Percentiles rank a stretch among this genome's conserved stretches.
Evolutionary conservation across 768 basidiomycete genomes (phyloP).

Genomic region (Lactarius pseudohatsudake): DNA sequence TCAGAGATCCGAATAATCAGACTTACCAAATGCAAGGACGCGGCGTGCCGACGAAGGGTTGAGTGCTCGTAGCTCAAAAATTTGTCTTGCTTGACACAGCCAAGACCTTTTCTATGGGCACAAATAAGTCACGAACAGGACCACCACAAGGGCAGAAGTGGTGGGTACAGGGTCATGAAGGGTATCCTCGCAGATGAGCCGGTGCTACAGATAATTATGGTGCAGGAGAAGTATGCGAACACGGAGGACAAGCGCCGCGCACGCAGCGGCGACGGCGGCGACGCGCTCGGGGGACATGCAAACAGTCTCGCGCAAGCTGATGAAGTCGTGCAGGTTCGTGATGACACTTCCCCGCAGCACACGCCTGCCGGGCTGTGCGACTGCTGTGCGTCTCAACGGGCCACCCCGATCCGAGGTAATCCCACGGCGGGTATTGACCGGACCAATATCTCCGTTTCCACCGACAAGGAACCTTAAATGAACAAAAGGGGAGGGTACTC

Average conservation of each 20-base stretch:
- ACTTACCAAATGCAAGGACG: not conserved
- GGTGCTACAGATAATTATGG: no score
- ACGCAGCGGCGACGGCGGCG: constrained; percentile 11
- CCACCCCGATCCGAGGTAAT: constrained; percentile 36
- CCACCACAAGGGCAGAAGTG: not conserved
- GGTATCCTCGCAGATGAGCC: not conserved
- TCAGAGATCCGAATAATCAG: not conserved
- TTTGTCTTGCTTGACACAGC: not conserved
- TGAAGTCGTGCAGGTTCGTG: constrained; percentile 41
- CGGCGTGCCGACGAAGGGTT: not conserved
- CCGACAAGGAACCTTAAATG: no score
- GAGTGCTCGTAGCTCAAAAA: not conserved
- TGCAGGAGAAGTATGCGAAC: no score
- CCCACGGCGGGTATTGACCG: no score
- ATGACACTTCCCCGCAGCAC: constrained; percentile 51
- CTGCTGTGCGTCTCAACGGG: constrained; percentile 51
- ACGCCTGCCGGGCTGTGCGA: constrained; percentile 48
- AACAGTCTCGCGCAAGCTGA: constrained; percentile 33
- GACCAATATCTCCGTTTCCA: no score
- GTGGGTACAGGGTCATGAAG: not conserved
- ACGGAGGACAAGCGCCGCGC: constrained; percentile 22
- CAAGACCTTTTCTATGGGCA: not conserved
- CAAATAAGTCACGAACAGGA: no score
- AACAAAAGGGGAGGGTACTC: not conserved
- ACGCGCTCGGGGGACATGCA: constrained; percentile 29